phyloP scores from a whole-genome alignment of 2,329 filamentous ascomycete species.

The Ilyonectria destructans region DNA sequence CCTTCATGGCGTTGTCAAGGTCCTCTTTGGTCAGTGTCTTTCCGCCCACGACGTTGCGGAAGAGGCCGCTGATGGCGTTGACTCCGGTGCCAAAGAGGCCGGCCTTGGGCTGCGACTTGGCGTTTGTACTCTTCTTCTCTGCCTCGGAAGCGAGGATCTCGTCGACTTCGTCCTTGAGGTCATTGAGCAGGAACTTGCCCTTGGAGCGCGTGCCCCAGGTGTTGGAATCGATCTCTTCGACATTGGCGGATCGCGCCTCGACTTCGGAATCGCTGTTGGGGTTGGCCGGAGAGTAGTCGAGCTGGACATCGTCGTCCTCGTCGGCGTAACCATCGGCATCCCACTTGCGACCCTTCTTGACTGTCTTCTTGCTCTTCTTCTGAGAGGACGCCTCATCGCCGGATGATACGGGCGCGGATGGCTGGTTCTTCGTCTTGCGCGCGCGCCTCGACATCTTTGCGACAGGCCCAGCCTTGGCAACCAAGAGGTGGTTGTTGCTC shows the following conservation, averaged over 20 bases:
- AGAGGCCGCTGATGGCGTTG: slow-evolving; percentile 88
- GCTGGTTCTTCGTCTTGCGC: slow-evolving; percentile 78
- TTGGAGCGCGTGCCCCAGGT: slow-evolving; percentile 91
- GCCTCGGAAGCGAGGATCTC: slow-evolving; percentile 86
- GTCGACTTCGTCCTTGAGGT: slow-evolving; percentile 94
- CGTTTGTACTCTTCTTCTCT: slow-evolving; percentile 68
- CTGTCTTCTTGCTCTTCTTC: slow-evolving; percentile 71
- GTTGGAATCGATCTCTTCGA: slow-evolving; percentile 83
- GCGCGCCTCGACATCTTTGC: slow-evolving; percentile 86
- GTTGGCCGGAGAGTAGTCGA: slow-evolving; percentile 87
- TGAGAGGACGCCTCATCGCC: slow-evolving; percentile 81
- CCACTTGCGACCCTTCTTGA: slow-evolving; percentile 96
- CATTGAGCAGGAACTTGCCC: slow-evolving; percentile 94
- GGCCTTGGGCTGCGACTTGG: slow-evolving; percentile 66
- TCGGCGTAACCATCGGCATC: slow-evolving; percentile 90
- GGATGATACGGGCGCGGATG: slow-evolving; percentile 79
- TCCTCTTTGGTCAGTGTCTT: slow-evolving; percentile 93
- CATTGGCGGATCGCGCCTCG: slow-evolving; percentile 68
- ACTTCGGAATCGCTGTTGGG: slow-evolving; percentile 69
- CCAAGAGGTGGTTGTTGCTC: slow-evolving; percentile 73
- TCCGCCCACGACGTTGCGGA: slow-evolving; percentile 95
- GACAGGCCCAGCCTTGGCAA: slow-evolving; percentile 82
- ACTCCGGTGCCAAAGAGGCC: slow-evolving; percentile 86
- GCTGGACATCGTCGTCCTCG: slow-evolving; percentile 83
- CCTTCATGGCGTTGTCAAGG: slow-evolving; percentile 92